These are phyloP conservation scores for Suillus paluster DNA, from an alignment of 768 basidiomycete species.

Conservation along the genomic window DNA sequence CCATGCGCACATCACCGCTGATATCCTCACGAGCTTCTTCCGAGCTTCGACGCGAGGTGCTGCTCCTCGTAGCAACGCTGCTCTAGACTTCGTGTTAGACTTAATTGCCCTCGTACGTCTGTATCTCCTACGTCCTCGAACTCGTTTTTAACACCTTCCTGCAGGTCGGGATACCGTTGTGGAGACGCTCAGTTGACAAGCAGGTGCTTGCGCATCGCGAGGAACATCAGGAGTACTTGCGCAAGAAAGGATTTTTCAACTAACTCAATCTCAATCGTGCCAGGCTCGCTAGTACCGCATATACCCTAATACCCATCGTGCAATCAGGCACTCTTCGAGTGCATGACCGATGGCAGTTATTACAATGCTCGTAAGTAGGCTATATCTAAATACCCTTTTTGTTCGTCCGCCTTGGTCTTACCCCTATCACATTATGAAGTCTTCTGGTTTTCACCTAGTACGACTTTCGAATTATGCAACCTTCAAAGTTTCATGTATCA, in stretches of 20 bases:
- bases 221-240: slow-evolving; percentile 53
- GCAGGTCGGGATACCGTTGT: slow-evolving; percentile 56
- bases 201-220: slow-evolving; percentile 47
- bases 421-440: too few species aligned
- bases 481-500: too few species aligned
- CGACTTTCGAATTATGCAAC: too few species aligned
- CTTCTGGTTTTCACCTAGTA: too few species aligned
- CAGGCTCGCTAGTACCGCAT: background rate
- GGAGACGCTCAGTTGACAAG: slow-evolving; percentile 54
- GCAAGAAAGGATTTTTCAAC: slow-evolving; percentile 47
- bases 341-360: too few species aligned
- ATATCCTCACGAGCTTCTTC: slow-evolving; percentile 72
- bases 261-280: background rate
- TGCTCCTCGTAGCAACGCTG: slow-evolving; percentile 58
- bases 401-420: too few species aligned
- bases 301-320: background rate
- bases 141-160: slow-evolving; percentile 4
- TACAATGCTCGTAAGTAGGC: too few species aligned
- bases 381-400: too few species aligned
- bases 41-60: slow-evolving; percentile 68
- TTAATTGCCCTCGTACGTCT: slow-evolving; percentile 49
- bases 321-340: too few species aligned
- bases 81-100: slow-evolving; percentile 55
- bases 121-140: slow-evolving; percentile 4
- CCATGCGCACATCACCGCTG: slow-evolving; percentile 74